Evolutionary conservation across 495 filamentous ascomycete genomes (phyloP), one percentile per base, ranked within the genome.

Genomic region (Penicillium atrosanguineum): DNA sequence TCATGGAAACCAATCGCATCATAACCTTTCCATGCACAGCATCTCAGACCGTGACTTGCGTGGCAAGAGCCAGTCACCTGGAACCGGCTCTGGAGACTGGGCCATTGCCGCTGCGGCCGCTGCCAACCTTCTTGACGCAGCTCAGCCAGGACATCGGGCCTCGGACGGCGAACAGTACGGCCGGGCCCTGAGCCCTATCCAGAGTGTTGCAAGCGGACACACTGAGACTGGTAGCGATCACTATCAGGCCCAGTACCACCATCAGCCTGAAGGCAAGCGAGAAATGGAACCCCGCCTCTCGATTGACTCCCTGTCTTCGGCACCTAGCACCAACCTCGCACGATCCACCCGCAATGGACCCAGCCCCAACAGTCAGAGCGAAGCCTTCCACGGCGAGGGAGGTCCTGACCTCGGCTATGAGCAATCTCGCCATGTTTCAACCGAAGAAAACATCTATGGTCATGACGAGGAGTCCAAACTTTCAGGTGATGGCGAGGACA

Each of bases 171-270:
- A 79, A 26, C 72, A 78, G 7, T 79, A 79, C 51, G 75, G 78
- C 28, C 86, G 87, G 26, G 82, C 82, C 14, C 69, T 92, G 19
- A 95, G 91, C 68, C 91, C 91, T 0, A 90, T 95, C 47, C 91
- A 93, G 56, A 95, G 91, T 52, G 86, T 94, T 25, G 89, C 89
- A 0, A 91, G 91, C 48, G 88, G 86, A 56, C 82, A 79, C 26
- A 78, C 74, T 16, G 67, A 72, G 19, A 69, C 62, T 6, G 59
- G 61, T 28, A 21, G 19, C 16, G 45, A 38, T 4, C 45, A 56
- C 18, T 46, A 55, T 46, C 21, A 48, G 49, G 12, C 31, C 12
- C 3, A 34, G 12, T 12, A 34, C 25, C 48, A 60, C 31, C 41
- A 48, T 18, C 21, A 38, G 1, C 14, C 29, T 0, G 66, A 56